Conservation (phyloP, 2,329 filamentous ascomycete genomes). For the Arthrinium phaeospermum region DNA sequence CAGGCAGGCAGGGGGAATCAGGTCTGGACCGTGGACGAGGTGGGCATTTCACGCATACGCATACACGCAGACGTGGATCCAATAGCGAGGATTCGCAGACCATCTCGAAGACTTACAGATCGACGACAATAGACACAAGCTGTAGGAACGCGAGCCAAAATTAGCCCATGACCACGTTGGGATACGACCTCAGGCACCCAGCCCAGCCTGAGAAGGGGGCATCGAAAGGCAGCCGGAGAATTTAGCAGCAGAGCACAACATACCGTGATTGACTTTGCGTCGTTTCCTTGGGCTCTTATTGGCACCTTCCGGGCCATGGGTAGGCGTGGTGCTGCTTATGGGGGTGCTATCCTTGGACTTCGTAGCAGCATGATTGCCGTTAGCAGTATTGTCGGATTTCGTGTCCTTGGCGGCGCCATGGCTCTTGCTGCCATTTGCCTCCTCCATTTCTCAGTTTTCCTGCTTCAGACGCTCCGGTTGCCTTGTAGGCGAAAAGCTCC, state of each 20-base stretch:
- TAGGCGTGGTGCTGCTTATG: slow-evolving; percentile 27
- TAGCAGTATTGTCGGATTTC: slow-evolving; percentile 18
- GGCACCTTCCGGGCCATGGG: slow-evolving; percentile 37
- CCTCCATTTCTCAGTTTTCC: slow-evolving; percentile 24
- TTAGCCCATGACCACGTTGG: slow-evolving; percentile 38
- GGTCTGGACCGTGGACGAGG: slow-evolving; percentile 28
- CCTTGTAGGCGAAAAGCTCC: slow-evolving; percentile 20
- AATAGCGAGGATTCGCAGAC: slow-evolving; percentile 37
- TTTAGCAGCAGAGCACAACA: slow-evolving; percentile 43
- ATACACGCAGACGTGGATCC: slow-evolving; percentile 38
- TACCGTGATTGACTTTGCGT: slow-evolving; percentile 90
- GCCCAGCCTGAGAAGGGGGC: slow-evolving; percentile 4
- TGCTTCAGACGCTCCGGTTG: slow-evolving; percentile 25
- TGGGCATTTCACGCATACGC: slow-evolving; percentile 28
- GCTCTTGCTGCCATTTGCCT: slow-evolving; percentile 22
- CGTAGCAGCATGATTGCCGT: slow-evolving; percentile 23
- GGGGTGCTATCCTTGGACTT: slow-evolving; percentile 15
- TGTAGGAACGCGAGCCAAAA: slow-evolving; percentile 56
- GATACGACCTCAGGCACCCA: slow-evolving; percentile 29
- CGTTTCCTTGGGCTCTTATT: slow-evolving; percentile 77
- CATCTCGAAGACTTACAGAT: slow-evolving; percentile 71
- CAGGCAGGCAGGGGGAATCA: slow-evolving; percentile 22
- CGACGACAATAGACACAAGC: slow-evolving; percentile 88
- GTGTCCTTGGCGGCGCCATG: slow-evolving; percentile 25
- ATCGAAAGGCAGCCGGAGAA: slow-evolving; percentile 26